Base-by-base conservation (phyloP, 1,139 yeast species). In the Pichia sp. region DNA sequence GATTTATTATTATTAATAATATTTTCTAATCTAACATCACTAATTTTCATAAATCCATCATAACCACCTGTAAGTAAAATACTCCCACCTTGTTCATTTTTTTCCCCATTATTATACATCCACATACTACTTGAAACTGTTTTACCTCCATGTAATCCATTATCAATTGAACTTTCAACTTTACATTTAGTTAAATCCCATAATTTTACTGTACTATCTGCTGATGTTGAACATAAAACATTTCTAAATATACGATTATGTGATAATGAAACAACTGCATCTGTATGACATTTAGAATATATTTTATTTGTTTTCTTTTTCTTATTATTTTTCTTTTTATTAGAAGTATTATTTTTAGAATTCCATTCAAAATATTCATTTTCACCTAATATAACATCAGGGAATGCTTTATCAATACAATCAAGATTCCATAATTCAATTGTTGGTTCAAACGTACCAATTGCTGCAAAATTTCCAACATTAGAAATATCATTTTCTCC, bases 371-470 rank as follows among this genome's bases (percentile, higher is more conserved):
- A 53, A 20, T 48, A 40, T 40, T 56, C 60, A n/a, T 82, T 80
- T 61, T 86, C 95, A 41, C 98, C 98, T 50, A 92, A 73, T 49
- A 94, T 87, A 57, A 86, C 73, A 60, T 89, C 96, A 20, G 99
- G 99, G 74, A 87, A 92, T 27, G 96, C 94, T 59, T 87, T 87
- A 60, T 94, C 97, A 37, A 90, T 74, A 52, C 83, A 82, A 64
- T 92, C 98, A 58, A 92, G 71, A 66, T 92, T 87, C 98, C 98
- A 94, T 50, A 92, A 74, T 66, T 92, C 99, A 64, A 92, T 92
- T 61, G 86, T 95, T 34, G 98, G 98, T 58, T 92, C 98, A 64
- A 92, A 90, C 1, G 98, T 87, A 61, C 98, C 97, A 52, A 92
- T 73, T 12, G 98, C 98, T 2, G 95, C 97, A 65, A 86, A 87